These are phyloP conservation scores for Sporothrix brasiliensis DNA, from an alignment of 2,329 filamentous ascomycete species.

Conservation along the genomic window DNA sequence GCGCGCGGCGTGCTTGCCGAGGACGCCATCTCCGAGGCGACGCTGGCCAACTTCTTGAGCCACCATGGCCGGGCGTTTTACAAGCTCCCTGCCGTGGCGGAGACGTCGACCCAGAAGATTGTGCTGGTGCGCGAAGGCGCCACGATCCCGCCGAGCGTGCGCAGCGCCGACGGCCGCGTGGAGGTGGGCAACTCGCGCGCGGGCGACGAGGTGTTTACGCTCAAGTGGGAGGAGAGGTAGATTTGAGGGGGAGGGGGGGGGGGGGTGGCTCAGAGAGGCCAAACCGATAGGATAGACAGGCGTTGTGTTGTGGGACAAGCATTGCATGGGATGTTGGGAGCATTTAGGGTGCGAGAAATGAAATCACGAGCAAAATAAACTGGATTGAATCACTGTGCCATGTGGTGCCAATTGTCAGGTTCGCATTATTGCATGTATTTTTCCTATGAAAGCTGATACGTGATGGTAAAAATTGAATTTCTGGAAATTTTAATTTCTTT, in stretches of 20 bases:
- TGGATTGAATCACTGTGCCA: too few relatives aligned
- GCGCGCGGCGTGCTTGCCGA: slow-evolving; percentile 55
- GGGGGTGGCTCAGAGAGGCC: too few relatives aligned
- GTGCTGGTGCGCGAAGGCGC: slow-evolving; percentile 49
- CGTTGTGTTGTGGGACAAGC: not conserved
- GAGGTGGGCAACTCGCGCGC: slow-evolving; percentile 52
- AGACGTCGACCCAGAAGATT: slow-evolving; percentile 39
- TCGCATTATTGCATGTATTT: too few relatives aligned
- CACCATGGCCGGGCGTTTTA: slow-evolving; percentile 59
- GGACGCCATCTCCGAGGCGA: slow-evolving; percentile 57
- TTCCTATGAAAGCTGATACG: too few relatives aligned
- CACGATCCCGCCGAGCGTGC: slow-evolving; percentile 47
- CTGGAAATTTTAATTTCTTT: too few relatives aligned
- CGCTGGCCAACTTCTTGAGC: slow-evolving; percentile 59
- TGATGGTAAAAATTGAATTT: too few relatives aligned
- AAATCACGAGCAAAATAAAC: too few relatives aligned
- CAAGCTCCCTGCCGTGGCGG: slow-evolving; percentile 43
- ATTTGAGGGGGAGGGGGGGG: not conserved
- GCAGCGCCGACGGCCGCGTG: slow-evolving; percentile 45
- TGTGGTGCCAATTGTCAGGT: too few relatives aligned
- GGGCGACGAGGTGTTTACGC: slow-evolving; percentile 48
- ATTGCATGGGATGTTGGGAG: too few relatives aligned
- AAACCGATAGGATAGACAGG: not conserved
- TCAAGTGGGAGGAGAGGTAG: slow-evolving; percentile 42
- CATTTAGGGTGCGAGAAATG: too few relatives aligned